Base-by-base conservation (phyloP, 1,284 basidiomycete species). In the Tilletia indica region DNA sequence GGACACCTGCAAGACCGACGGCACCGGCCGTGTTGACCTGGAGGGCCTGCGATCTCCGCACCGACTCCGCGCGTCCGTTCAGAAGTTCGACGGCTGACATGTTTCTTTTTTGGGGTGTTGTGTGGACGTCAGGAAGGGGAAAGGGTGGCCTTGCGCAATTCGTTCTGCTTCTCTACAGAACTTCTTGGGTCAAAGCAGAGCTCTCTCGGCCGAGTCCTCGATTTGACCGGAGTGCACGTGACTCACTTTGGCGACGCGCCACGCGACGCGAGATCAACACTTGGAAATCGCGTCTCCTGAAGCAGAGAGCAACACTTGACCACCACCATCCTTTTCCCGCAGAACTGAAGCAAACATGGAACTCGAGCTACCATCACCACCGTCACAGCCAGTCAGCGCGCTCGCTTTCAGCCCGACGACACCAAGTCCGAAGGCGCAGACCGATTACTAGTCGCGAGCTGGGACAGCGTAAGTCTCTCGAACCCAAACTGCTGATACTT, bases 1-100 rank as follows among this genome's bases (percentile, higher is more conserved):
- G 96, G 72, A 99, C 96, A 85, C 90, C 93, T 48, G 97, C 97
- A 71, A 99, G 91, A 79, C 97, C 96, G 88, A 98, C 93, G 71
- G 97, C 97, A 80, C 96, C 96, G 83, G 89, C 84, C 71, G 76
- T 84, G 86, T 88, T 87, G 86, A 94, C 94, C 90, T 96, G 94
- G 68, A 98, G 88, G 61, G 95, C 95, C 77, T 94, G 93, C 54
- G 93, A 90, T 78, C 96, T 88, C 78, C 94, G 88, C 67, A 99
- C 91, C 83, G 92, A 94, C 89, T 99, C 96, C 58, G 95, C 95
- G 85, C 83, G 81, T 36, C 84, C 79, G 75, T 84, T 82, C 74
- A 83, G 78, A 56, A 82, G 78, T 77, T 83, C 83, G 67, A 83
- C 76, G 49, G 81, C 81, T 75, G 81, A 83, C 80, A 83, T 83